These are phyloP conservation scores for Elsinoe perseae DNA, from an alignment of 2,329 filamentous ascomycete species.

Conservation along the genomic window DNA sequence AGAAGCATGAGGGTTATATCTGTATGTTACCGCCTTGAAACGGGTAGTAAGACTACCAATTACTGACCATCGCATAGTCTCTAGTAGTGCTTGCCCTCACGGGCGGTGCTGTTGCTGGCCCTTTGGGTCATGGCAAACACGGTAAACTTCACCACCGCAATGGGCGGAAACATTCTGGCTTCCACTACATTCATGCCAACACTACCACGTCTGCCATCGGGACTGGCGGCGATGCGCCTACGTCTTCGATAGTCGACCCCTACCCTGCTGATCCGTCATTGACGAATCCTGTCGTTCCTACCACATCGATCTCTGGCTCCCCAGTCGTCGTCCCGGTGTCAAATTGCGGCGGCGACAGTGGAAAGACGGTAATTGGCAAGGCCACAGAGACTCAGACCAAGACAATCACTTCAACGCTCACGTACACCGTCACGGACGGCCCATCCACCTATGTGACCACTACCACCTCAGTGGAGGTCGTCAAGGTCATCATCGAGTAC, in stretches of 20 bases:
- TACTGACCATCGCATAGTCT: not conserved
- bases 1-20: conserved; percentile 12
- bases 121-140: conserved; percentile 8
- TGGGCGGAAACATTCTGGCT: conserved; percentile 3
- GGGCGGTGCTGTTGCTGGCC: conserved; percentile 11
- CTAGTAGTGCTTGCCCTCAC: conserved; percentile 8
- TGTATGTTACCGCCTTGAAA: conserved; percentile 14
- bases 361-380: not conserved
- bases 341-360: not conserved
- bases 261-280: conserved; percentile 8
- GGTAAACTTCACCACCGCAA: conserved; percentile 2
- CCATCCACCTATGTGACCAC: conserved; percentile 1
- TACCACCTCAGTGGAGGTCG: conserved; percentile 2
- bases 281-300: not conserved
- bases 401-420: conserved; percentile 10
- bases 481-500: conserved; percentile 15
- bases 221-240: not conserved
- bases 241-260: not conserved
- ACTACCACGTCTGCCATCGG: conserved; percentile 13
- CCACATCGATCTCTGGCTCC: not conserved
- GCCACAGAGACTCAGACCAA: conserved; percentile 12
- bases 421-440: conserved; percentile 3
- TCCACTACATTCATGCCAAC: conserved; percentile 11
- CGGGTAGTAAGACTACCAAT: not conserved
- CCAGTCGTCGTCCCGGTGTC: not conserved